Conservation (phyloP, 106 monocot genomes). For the Phalaenopsis aphrodite region DNA sequence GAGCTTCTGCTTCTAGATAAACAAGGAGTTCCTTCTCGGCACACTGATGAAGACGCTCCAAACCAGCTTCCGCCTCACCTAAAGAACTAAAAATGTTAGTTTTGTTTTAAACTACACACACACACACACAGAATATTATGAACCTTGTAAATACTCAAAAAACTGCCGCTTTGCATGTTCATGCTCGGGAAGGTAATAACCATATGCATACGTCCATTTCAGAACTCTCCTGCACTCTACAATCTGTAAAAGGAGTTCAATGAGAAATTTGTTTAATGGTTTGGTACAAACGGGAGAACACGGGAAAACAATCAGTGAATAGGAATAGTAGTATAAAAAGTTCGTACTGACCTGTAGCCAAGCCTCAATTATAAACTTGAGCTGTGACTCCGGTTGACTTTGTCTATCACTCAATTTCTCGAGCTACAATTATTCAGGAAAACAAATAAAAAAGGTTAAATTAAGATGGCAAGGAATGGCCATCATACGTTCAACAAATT, state of each 20-base stretch:
- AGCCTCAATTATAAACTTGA: conserved; percentile 67
- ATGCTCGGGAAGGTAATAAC: conserved; percentile 91
- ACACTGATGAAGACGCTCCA: conserved; percentile 95
- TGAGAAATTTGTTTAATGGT: not conserved
- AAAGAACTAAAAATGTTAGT: conserved; percentile 6
- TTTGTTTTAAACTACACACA: not conserved
- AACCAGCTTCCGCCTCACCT: conserved; percentile 99
- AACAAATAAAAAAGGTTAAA: not conserved
- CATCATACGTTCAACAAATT: not conserved
- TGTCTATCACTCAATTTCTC: conserved; percentile 56
- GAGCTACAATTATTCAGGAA: conserved; percentile 29
- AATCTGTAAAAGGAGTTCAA: conserved; percentile 45
- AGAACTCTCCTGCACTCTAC: conserved; percentile 93
- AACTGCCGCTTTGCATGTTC: conserved; percentile 88
- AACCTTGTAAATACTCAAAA: conserved; percentile 99
- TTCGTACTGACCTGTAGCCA: conserved; percentile 49
- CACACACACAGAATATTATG: not conserved
- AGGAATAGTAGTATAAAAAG: not conserved
- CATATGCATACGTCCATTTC: conserved; percentile 99
- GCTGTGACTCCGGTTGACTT: conserved; percentile 69
- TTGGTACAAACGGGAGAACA: not conserved
- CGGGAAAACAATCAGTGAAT: not conserved
- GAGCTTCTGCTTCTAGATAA: conserved; percentile 52
- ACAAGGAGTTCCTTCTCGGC: conserved; percentile 89
- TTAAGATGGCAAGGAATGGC: not conserved